phyloP scores from a whole-genome alignment of 2,329 filamentous ascomycete species.

The Pseudocercospora cruenta region DNA sequence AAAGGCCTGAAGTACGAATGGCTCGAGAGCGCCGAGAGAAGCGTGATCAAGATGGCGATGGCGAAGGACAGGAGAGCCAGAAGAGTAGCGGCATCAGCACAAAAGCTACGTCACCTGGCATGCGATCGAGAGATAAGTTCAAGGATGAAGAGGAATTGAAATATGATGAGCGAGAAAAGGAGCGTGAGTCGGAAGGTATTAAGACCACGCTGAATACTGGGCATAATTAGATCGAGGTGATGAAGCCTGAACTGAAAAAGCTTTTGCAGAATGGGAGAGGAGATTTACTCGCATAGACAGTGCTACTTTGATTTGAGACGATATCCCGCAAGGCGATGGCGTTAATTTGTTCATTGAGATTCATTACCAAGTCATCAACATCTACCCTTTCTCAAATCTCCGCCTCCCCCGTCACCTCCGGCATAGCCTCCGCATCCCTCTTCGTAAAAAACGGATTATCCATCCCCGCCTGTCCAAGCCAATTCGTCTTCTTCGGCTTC shows the following conservation, averaged over 20 bases:
- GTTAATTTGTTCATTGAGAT: background rate
- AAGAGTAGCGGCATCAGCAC: conserved; percentile 25
- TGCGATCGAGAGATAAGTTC: conserved; percentile 30
- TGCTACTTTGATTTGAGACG: background rate
- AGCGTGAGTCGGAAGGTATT: conserved; percentile 23
- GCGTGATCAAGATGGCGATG: conserved; percentile 32
- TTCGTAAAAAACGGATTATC: background rate
- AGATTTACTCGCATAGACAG: background rate
- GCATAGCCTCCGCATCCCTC: background rate
- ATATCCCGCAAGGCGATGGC: conserved; percentile 4
- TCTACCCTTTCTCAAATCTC: background rate
- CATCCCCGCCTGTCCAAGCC: background rate
- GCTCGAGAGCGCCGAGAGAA: conserved; percentile 30
- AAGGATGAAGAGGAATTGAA: conserved; percentile 29
- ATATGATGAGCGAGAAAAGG: conserved; percentile 27
- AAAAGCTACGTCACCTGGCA: conserved; percentile 20
- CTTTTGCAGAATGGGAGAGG: background rate
- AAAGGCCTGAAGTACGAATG: conserved; percentile 41
- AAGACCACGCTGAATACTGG: conserved; percentile 31
- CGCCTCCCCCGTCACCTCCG: background rate
- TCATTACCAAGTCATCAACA: background rate
- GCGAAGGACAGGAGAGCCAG: conserved; percentile 29
- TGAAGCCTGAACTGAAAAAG: background rate
- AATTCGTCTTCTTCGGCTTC: background rate
- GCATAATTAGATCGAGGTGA: conserved; percentile 14